Percentiles rank a stretch among this genome's conserved stretches.
Conservation (phyloP, 169 alveolate genomes). For the Cyclospora cayetanensis region DNA sequence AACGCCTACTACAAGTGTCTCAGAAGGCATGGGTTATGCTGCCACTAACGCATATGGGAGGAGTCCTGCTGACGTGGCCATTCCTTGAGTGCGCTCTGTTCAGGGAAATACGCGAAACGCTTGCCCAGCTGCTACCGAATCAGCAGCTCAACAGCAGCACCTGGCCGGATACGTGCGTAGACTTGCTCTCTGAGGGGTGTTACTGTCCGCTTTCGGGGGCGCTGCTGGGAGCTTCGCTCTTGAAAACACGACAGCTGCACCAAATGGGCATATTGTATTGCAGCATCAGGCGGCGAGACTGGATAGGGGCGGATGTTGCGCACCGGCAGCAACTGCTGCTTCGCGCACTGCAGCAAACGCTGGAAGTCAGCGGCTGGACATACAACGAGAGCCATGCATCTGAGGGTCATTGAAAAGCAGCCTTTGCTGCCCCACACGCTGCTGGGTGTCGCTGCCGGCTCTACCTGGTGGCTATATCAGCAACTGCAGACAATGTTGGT, state of each 20-base stretch:
- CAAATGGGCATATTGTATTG: conserved; percentile 18
- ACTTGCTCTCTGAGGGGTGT: conserved; percentile 60
- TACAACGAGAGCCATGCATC: too few species aligned
- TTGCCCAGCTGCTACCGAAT: background rate
- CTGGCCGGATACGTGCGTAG: background rate
- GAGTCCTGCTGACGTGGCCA: too few species aligned
- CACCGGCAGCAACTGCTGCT: conserved; percentile 39
- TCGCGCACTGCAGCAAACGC: conserved; percentile 17
- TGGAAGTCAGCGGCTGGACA: background rate
- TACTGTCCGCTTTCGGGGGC: conserved; percentile 66
- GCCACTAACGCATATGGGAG: too few species aligned
- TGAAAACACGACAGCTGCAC: conserved; percentile 60
- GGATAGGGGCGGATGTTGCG: conserved; percentile 29
- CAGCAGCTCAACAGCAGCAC: conserved; percentile 24
- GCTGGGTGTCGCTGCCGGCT: too few species aligned
- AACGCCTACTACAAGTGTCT: too few species aligned
- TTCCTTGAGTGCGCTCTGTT: too few species aligned
- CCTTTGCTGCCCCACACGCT: too few species aligned
- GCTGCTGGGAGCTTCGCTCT: conserved; percentile 34
- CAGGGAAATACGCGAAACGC: background rate
- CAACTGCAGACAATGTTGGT: too few species aligned
- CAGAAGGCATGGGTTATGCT: too few species aligned
- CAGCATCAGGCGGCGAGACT: conserved; percentile 18
- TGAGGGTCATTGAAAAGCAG: too few species aligned
- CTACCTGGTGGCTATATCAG: too few species aligned